Evolutionary conservation across 2,329 filamentous ascomycete species (phyloP).

Genomic region (Botrytis byssoidea): DNA sequence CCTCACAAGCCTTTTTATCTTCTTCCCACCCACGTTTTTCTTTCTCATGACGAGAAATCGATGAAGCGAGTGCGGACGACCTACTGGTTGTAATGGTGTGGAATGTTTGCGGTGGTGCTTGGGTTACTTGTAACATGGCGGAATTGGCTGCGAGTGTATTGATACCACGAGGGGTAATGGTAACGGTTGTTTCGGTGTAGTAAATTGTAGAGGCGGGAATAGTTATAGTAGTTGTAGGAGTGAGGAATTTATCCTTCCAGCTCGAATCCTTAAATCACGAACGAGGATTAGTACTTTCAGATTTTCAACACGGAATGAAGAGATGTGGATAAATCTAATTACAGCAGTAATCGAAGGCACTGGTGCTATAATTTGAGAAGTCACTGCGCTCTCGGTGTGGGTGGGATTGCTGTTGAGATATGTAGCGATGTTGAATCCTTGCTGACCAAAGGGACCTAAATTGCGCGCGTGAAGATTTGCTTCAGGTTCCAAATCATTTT

Average conservation of each 20-base stretch:
- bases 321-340: neutral
- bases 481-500: neutral
- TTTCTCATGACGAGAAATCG: neutral
- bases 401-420: neutral
- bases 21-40: neutral
- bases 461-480: neutral
- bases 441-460: neutral
- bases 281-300: neutral
- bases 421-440: neutral
- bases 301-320: too few species aligned
- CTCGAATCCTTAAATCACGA: neutral
- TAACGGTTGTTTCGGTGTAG: neutral
- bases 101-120: neutral
- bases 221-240: neutral
- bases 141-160: neutral
- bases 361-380: neutral
- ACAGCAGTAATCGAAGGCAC: neutral
- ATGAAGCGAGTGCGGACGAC: neutral
- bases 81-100: neutral
- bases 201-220: neutral
- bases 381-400: neutral
- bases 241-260: neutral
- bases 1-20: neutral
- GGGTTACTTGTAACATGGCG: accelerated
- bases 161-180: neutral